Base-by-base conservation (phyloP, 371 early-diverging fungal genomes). In the Mucor velutinosus region DNA sequence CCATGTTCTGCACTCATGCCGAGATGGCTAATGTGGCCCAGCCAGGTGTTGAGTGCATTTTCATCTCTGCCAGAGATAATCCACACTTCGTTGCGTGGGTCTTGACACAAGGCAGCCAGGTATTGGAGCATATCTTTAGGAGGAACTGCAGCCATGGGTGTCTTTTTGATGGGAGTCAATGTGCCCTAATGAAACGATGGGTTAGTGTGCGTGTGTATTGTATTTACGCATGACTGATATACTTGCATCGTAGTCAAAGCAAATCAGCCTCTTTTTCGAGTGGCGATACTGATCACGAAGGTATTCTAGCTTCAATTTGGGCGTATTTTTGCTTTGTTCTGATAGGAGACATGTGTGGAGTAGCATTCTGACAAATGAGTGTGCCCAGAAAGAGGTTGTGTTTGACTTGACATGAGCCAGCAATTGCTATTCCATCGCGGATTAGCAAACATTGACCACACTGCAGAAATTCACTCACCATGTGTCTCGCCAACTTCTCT, bases 61-160 rank as follows among this genome's bases (percentile, higher is more conserved):
- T 93, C 87, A 69, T 96, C 96, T 33, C 97, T 88, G 1, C 98
- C 97, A 37, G 94, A 94, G 23, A 97, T 93, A 4, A 98, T 86
- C 85, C 93, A 96, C n/a, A 96, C 93, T 33, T 89, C 78, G 81
- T 96, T 97, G 19, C 82, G 74, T 25, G 93, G 92, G 70, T 96
- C 92, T 7, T 78, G 75, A 12, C 90, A 81, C 5, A 97, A 80
- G 14, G 67, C 64, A 17, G 73, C 49, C 37, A 97, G 23, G 53
- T 53, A 53, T 14, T 53, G 53, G 14, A 53, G 23, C 53, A 53
- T 53, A 3, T 53, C 53, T 53, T 53, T 53, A 14, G 53, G 53
- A 27, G 53, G 53, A 23, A 53, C 53, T 25, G 53, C 23, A 25
- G 27, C 53, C 53, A 53, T 53, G 15, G 53, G 53, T 8, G 53